phyloP scores from a whole-genome alignment of 1,284 basidiomycete species.

The Limonomyces culmigenus region DNA sequence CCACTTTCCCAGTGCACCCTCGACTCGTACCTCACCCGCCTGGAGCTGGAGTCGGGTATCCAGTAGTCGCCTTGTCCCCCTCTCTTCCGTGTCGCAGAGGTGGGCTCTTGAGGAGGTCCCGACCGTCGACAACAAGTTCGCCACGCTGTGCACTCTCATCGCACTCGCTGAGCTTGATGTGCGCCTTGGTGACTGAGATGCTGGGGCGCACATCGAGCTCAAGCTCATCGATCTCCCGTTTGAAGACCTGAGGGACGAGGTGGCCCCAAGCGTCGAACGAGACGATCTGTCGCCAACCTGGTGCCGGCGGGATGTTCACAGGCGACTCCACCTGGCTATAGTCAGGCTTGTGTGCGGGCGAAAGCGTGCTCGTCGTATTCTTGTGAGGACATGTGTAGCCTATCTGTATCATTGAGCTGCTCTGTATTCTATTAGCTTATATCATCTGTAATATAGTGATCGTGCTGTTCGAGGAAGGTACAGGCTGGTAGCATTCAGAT shows the following conservation, averaged over 20 bases:
- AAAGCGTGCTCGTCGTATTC: conserved; percentile 79
- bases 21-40: too few relatives aligned
- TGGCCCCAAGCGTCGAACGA: conserved; percentile 94
- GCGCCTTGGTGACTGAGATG: conserved; percentile 79
- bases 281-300: conserved; percentile 83
- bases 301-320: conserved; percentile 66
- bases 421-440: too few relatives aligned
- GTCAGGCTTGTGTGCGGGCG: conserved; percentile 75
- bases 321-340: conserved; percentile 84
- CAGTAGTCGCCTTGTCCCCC: too few relatives aligned
- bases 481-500: too few relatives aligned
- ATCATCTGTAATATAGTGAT: too few relatives aligned
- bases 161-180: conserved; percentile 84
- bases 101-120: conserved; percentile 55
- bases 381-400: too few relatives aligned
- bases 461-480: too few relatives aligned
- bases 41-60: too few relatives aligned
- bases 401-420: too few relatives aligned
- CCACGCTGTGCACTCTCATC: conserved; percentile 71
- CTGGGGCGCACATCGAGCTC: conserved; percentile 76
- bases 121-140: conserved; percentile 66
- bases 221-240: conserved; percentile 45
- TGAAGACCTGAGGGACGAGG: conserved; percentile 69
- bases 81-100: too few relatives aligned
- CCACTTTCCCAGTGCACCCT: too few relatives aligned